These are phyloP conservation scores for Coriaria nepalensis DNA, from an alignment of 306 rosid genomes.

Conservation along the genomic window DNA sequence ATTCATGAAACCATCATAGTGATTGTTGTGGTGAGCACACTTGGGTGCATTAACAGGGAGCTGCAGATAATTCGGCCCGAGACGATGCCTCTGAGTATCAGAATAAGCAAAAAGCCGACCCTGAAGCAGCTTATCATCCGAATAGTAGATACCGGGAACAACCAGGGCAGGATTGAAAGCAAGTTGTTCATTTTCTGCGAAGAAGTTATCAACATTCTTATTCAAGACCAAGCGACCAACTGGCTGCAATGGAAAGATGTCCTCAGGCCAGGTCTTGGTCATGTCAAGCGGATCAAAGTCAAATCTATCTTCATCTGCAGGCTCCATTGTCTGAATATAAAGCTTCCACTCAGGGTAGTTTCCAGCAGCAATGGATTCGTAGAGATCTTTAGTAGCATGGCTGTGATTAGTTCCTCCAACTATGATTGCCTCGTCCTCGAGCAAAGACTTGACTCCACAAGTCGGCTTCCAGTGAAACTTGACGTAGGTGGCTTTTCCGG, in stretches of 20 bases:
- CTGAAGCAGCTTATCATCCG: slow-evolving; percentile 85
- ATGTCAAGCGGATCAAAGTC: slow-evolving; percentile 90
- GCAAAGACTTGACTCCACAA: slow-evolving; percentile 61
- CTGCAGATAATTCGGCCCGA: slow-evolving; percentile 87
- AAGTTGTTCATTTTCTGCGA: slow-evolving; percentile 89
- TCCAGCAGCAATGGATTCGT: slow-evolving; percentile 84
- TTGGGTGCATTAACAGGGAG: slow-evolving; percentile 90
- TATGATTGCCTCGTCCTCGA: slow-evolving; percentile 68
- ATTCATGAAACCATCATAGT: slow-evolving; percentile 86
- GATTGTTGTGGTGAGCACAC: slow-evolving; percentile 77
- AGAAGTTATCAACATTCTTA: slow-evolving; percentile 82
- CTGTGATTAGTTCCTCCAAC: slow-evolving; percentile 89
- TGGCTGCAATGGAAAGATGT: slow-evolving; percentile 78
- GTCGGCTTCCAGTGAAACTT: slow-evolving; percentile 86
- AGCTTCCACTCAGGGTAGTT: slow-evolving; percentile 96
- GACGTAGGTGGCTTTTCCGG: slow-evolving; percentile 59
- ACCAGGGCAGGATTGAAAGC: slow-evolving; percentile 76
- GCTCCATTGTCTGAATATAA: slow-evolving; percentile 68
- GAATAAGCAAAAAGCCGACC: slow-evolving; percentile 70
- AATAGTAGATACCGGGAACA: slow-evolving; percentile 75
- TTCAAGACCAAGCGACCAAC: slow-evolving; percentile 89
- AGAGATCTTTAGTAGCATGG: slow-evolving; percentile 85
- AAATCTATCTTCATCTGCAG: slow-evolving; percentile 61
- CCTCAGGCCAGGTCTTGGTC: slow-evolving; percentile 90
- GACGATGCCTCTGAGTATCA: slow-evolving; percentile 87